phyloP scores from a whole-genome alignment of 1,284 basidiomycete genomes.

The Tilletia setariae region DNA sequence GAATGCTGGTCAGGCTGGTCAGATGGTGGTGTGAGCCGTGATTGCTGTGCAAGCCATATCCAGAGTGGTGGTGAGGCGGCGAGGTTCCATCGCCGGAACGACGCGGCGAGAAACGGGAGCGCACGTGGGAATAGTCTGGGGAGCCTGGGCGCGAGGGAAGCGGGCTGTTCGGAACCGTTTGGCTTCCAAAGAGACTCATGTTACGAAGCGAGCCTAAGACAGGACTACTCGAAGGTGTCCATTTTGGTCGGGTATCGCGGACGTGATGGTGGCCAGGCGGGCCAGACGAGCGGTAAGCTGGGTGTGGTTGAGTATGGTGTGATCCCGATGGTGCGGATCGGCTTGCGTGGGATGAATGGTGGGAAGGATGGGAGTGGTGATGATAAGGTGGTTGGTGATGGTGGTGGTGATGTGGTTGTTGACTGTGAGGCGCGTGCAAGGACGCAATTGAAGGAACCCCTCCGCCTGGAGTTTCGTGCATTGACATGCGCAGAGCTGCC shows the following conservation, averaged over 20 bases:
- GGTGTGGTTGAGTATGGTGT: not conserved
- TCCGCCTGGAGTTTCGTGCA: conserved; percentile 17
- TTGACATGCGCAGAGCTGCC: conserved; percentile 13
- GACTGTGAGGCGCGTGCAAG: conserved; percentile 12
- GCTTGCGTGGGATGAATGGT: not conserved
- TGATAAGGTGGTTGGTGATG: not conserved
- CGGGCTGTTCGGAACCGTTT: conserved; percentile 50
- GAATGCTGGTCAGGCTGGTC: conserved; percentile 18
- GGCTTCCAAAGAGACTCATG: conserved; percentile 48
- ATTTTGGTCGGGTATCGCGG: conserved; percentile 27
- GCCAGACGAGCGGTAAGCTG: not conserved
- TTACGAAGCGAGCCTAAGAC: conserved; percentile 50
- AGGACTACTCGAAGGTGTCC: conserved; percentile 51
- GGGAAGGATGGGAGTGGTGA: not conserved
- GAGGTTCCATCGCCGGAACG: conserved; percentile 14
- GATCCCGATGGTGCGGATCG: not conserved
- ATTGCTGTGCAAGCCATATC: conserved; percentile 10
- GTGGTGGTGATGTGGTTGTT: not conserved
- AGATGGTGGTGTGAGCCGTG: conserved; percentile 21
- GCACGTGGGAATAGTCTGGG: conserved; percentile 29
- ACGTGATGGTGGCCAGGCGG: not conserved
- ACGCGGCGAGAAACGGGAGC: conserved; percentile 3
- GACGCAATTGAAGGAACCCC: conserved; percentile 15
- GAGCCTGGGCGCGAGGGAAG: conserved; percentile 45
- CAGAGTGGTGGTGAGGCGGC: conserved; percentile 15